Conservation (phyloP, 208 protist genomes). For the Wallacemonas collosoma region DNA sequence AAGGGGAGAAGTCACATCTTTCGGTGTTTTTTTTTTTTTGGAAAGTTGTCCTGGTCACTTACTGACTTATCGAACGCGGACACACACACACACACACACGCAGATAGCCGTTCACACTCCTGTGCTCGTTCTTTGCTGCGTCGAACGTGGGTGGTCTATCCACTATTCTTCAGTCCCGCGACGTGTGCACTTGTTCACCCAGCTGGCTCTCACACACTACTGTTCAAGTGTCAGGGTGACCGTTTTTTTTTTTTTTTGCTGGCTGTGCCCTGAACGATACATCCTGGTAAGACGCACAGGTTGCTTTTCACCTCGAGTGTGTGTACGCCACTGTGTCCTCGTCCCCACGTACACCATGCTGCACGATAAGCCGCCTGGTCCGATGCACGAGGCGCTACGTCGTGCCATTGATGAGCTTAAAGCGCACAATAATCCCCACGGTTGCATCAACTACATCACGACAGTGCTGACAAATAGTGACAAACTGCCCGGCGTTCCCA, state of each 20-base stretch:
- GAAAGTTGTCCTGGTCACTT: background rate
- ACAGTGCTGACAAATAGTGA: slow-evolving; percentile 28
- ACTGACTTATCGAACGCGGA: background rate
- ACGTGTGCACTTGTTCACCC: too few relatives aligned
- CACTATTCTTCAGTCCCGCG: too few relatives aligned
- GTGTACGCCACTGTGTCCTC: too few relatives aligned
- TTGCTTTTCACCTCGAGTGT: too few relatives aligned
- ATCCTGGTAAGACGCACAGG: background rate
- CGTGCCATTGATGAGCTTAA: slow-evolving; percentile 69
- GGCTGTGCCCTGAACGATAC: background rate
- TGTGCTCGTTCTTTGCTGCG: background rate
- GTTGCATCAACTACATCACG: slow-evolving; percentile 53
- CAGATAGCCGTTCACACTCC: background rate
- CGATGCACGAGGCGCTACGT: slow-evolving; percentile 74
- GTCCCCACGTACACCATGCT: slow-evolving; percentile 21
- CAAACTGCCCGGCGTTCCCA: slow-evolving; percentile 20
- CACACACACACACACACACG: background rate
- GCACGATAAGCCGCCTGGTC: slow-evolving; percentile 56
- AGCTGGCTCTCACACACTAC: too few relatives aligned
- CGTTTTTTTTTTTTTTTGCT: slow-evolving; percentile 8
- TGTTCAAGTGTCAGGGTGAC: background rate
- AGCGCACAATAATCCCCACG: slow-evolving; percentile 61
- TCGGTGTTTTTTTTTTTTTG: background rate
- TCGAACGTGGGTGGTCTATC: too few relatives aligned
- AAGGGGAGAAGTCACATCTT: background rate